Conservation (phyloP, 2,329 filamentous ascomycete genomes). For the Aspergillus sp. region DNA sequence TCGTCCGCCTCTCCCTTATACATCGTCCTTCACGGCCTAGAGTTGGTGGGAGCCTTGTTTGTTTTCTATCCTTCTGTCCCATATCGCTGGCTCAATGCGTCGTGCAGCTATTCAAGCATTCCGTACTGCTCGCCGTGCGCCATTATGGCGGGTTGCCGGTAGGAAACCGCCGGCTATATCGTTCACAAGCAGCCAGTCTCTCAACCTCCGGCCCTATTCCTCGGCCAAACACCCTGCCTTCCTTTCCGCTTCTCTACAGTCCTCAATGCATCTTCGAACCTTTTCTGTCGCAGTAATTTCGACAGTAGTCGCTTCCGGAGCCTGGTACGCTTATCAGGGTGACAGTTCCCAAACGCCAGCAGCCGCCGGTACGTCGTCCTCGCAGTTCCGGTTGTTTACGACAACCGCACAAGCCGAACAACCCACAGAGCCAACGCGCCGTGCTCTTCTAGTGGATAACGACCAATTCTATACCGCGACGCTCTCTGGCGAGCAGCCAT, state of each 20-base stretch:
- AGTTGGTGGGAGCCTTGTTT: slow-evolving; percentile 11
- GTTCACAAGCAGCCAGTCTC: slow-evolving; percentile 38
- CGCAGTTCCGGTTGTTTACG: slow-evolving; percentile 25
- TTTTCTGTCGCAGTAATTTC: slow-evolving; percentile 50
- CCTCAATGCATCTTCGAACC: slow-evolving; percentile 51
- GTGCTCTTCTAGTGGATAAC: slow-evolving; percentile 82
- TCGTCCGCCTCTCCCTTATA: slow-evolving; percentile 2
- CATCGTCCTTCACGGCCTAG: slow-evolving; percentile 3
- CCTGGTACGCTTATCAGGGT: slow-evolving; percentile 51
- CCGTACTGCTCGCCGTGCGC: slow-evolving; percentile 47
- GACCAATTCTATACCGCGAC: slow-evolving; percentile 88
- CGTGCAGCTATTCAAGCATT: slow-evolving; percentile 47
- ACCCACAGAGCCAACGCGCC: slow-evolving; percentile 56
- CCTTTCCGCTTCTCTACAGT: slow-evolving; percentile 38
- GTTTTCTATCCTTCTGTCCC: background rate
- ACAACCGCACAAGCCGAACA: slow-evolving; percentile 36
- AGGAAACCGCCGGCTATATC: slow-evolving; percentile 36
- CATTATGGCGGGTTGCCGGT: slow-evolving; percentile 44
- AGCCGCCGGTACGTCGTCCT: slow-evolving; percentile 22
- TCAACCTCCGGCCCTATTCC: slow-evolving; percentile 36
- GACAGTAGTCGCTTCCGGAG: slow-evolving; percentile 48
- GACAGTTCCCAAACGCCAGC: slow-evolving; percentile 27
- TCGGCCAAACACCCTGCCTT: slow-evolving; percentile 36
- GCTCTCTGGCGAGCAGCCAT: slow-evolving; percentile 78
- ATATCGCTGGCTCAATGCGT: slow-evolving; percentile 43